Base-by-base conservation (phyloP, 768 basidiomycete genomes). In the Strobilomyces dryophilus region DNA sequence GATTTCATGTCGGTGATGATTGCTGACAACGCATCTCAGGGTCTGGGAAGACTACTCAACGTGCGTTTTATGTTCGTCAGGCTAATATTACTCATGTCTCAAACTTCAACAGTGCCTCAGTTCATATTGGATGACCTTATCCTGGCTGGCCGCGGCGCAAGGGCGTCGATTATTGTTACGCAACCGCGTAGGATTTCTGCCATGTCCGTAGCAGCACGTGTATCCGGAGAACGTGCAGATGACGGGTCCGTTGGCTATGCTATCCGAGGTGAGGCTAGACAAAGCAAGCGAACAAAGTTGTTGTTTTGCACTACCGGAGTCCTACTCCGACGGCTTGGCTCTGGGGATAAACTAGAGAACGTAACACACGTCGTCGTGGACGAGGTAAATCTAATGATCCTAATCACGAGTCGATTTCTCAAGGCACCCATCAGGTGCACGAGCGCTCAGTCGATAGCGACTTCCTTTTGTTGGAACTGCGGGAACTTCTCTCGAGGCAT, bases 301-400 rank as follows among this genome's bases (percentile, higher is more conserved):
- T 71, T 95, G 20, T 97, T 95, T 63, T 93, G 92, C 64, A 98
- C 95, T 2, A 97, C 93, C 11, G 95, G 95, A 72, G 89, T 97
- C n/a, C 79, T 93, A 2, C 77, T 97, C 44, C 75, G 92, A 52
- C 79, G 91, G 17, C 71, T 97, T 12, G 80, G 84, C n/a, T 75
- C 77, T 29, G 87, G 87, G 10, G 89, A 95, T 58, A 77, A 74
- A 34, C 71, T 97, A 15, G 67, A 79, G 34, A 78, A 81, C 39
- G 78, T 94, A 40, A 86, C 87, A 3, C 95, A 97, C 71, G 76
- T 98, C 35, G 75, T 97, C 35, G 89, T 97, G 17, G 95, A 97
- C 57, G 94, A 98, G 76, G 94, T 90, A 54, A 43, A 5, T 0
- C 27, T 12, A 36, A 20, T 36, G 31, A 34, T 32, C 57, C 27